Evolutionary conservation across 495 filamentous ascomycete genomes (phyloP), one percentile per base, ranked within the genome.

Genomic region (Neurospora pannonica): DNA sequence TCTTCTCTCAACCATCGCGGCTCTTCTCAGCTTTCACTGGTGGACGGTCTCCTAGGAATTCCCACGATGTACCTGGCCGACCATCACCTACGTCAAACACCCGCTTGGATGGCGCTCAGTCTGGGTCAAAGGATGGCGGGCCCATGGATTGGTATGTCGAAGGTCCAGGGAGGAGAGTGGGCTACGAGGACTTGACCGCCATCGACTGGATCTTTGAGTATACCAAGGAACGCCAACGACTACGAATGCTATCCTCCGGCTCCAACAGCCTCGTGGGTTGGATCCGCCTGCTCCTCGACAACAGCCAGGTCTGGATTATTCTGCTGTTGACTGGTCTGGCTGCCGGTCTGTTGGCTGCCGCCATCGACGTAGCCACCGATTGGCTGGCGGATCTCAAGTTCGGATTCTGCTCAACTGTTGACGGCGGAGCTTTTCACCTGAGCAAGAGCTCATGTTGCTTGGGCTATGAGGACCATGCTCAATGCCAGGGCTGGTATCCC

Each of bases 191-290:
- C 84, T 87, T 98, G 78, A 98, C 97, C 17, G 96, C 97, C 17
- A 99, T 99, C 81, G 96, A 99, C 84, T 99, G 96, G 96, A 98
- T 98, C 77, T 98, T 97, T 79, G 96, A 99, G 82, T 97, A 99
- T 81, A 96, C 94, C 34, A 98, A 98, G 82, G 96, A 99, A 82
- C 88, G 96, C 21, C 94, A 97, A 81, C 89, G 96, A 54, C 88
- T 96, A 76, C 88, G 94, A 10, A 85, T 92, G 19, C 85, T 99
- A 11, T 90, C 89, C 71, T 89, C 90, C 3, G 90, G 86, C 74
- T 87, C 91, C 10, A 88, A 89, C 37, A 92, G 94, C 3, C 72
- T 97, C 17, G 74, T 95, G 28, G 94, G 94, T 34, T 90, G 95
- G 79, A 76, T 89, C 38, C 89, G 87, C 70, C 90, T 91, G 72